Evolutionary conservation across 176 grass and related monocot species (phyloP), one percentile per base, ranked within the genome.

Genomic region (Cenchrus americanus): DNA sequence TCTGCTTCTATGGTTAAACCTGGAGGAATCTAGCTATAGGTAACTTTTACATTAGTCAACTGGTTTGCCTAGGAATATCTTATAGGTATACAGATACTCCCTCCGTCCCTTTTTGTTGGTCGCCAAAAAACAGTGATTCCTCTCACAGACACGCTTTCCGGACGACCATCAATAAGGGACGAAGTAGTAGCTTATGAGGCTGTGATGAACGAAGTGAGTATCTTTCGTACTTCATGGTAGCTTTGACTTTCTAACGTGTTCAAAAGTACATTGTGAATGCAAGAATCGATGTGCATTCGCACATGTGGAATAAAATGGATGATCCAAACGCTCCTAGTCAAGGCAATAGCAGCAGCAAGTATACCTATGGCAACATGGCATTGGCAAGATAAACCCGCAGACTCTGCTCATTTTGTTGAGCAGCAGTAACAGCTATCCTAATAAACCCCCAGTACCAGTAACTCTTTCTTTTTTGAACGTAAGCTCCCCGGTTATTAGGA

Each of bases 321-420:
- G 69, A 71, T 71, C 23, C 43, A 71, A 14, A 14, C 10, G 19
- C 43, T 71, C 19, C 43, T 71, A 6, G 21, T 47, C 1, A 10
- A 48, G 21, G 43, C 22, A 71, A 1, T 41, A 48, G 18, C 54
- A 58, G 54, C 19, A 22, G 57, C 10, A 59, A 30, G 27, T 30
- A 12, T 49, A 24, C 26, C 44, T 12, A n/a, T 71, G 44, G n/a
- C n/a, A 23, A 70, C 8, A 14, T n/a, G 19, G 1, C 21, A 21
- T 7, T n/a, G 19, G 1, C 21, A 21, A 14, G 19, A 23, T 47
- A 10, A 71, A 24, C 13, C 44, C 47, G 19, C n/a, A 30, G 27
- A 78, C 65, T 50, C 65, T 47, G 62, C 6, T 30, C 34, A 55
- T 57, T 22, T 53, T 58, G 60, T 80, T 80, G 44, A 69, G 59